Evolutionary conservation across 345 rosid species (phyloP).

Genomic region (Brassica nigra): DNA sequence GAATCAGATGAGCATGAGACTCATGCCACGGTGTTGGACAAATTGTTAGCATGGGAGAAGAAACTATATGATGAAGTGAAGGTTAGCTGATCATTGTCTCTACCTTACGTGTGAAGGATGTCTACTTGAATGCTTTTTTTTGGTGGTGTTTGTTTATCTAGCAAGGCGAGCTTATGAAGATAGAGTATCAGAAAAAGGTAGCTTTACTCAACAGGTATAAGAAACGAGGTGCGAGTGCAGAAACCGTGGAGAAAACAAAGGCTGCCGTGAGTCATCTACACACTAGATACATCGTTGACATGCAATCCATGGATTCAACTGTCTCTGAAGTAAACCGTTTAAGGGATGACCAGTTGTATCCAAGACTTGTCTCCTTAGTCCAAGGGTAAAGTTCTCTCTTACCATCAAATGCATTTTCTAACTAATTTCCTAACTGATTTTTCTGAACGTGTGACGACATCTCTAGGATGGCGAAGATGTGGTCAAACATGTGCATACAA

Average conservation of each 20-base stretch:
- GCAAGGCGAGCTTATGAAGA: conserved; percentile 98
- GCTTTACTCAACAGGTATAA: conserved; percentile 72
- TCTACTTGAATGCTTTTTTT: not conserved
- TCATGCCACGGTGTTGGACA: conserved; percentile 84
- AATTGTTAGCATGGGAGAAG: conserved; percentile 96
- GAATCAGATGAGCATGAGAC: conserved; percentile 70
- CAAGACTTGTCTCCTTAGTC: conserved; percentile 72
- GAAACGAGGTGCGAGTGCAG: conserved; percentile 71
- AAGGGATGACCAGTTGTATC: conserved; percentile 86
- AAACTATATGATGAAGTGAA: conserved; percentile 96
- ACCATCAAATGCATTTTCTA: not conserved
- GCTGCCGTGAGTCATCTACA: conserved; percentile 93
- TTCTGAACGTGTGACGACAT: too few relatives aligned
- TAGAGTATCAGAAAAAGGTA: conserved; percentile 86
- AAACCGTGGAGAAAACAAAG: conserved; percentile 89
- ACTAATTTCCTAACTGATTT: too few relatives aligned
- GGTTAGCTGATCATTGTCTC: conserved; percentile 48
- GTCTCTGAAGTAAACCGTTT: conserved; percentile 84
- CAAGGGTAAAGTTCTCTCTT: conserved; percentile 60
- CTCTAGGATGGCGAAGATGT: conserved; percentile 84
- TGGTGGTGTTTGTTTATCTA: conserved; percentile 35
- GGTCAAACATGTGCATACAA: conserved; percentile 70
- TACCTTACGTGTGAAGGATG: not conserved
- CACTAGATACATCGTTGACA: conserved; percentile 90
- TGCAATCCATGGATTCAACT: conserved; percentile 98